Base-by-base conservation (phyloP, 306 rosid genomes). In the Sindora glabra region DNA sequence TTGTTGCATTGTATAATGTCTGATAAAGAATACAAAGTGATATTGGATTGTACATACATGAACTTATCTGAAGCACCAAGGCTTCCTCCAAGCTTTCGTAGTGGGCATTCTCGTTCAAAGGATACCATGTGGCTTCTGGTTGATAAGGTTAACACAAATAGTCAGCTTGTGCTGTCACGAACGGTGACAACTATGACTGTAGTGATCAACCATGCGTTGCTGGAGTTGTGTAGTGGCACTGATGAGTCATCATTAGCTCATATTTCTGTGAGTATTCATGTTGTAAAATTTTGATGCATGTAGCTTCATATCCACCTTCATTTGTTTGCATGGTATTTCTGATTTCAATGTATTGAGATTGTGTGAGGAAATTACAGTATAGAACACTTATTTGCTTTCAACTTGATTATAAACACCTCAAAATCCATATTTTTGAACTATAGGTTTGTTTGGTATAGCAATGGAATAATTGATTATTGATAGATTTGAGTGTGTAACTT, bases 51-150 rank as follows among this genome's bases (percentile, higher is more conserved):
- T 52, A 75, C 69, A 9, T 80, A 10, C 73, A 86, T 82, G 83
- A 89, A 89, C 74, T 78, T 92, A 57, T 70, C 76, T 67, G 99
- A 92, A 74, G 67, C 65, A 56, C 95, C 99, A 11, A 80, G 70
- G 65, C 95, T 89, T 76, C 99, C 99, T 59, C 89, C 97, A 33
- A 82, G 87, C 72, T 92, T 92, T 64, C 99, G 95, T 58, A 96
- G 87, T 59, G 89, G 83, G 63, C 74, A 82, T 59, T 77, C 95
- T 37, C 88, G 62, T 65, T 68, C 95, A 9, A 84, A 70, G 69
- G 95, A 89, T 59, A 79, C 94, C 29, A 82, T 92, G 38, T 74
- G 57, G 68, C 82, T 83, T 73, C 83, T 92, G 52, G 96, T 79
- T 64, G 99, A 92, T 68, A 92, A 78, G 94, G 99, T 92, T 80